Evolutionary conservation across 257 asterid species (phyloP), one percentile per base, ranked within the genome.

Genomic region (Eucommia ulmoides): DNA sequence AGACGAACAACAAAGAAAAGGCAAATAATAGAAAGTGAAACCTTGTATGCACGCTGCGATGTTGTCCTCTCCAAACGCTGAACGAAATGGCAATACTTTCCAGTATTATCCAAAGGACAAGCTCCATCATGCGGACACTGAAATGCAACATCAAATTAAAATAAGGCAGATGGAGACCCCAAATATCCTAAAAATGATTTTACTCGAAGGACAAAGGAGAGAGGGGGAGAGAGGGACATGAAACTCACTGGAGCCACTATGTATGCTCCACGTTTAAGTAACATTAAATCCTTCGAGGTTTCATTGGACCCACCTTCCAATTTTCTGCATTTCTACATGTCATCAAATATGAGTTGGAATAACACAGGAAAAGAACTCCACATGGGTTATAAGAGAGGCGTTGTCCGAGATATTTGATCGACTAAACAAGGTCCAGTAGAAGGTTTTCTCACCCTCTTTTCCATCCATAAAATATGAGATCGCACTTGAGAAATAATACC

Each of bases 41-140:
- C 98, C 98, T 89, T 89, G 81, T 76, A 80, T 22, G 70, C 50
- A 41, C 91, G 83, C 65, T 89, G 98, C 22, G 98, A 82, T 22
- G 88, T 45, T 21, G 94, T 89, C 75, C 96, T 83, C 79, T 89
- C 85, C 69, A 89, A 57, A 33, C 93, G 94, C 68, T 89, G 98
- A 59, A 82, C 94, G 75, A 89, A 89, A 66, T 89, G 98, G 65
- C 98, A 89, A 67, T 89, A 89, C 71, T 89, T 85, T 63, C 75
- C 76, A 10, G 94, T 69, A 52, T 82, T 74, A 65, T 63, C 76
- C 69, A 89, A 63, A 3, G 98, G 98, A 67, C 98, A 89, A 45
- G 74, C 72, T 60, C 98, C 98, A 56, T 85, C 98, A 68, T 89
- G 96, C 23, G 94, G 96, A 65, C 98, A 89, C 98, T 85, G 82